Conservation (phyloP, 1,284 basidiomycete species). For the Rhodotorula sp. region DNA sequence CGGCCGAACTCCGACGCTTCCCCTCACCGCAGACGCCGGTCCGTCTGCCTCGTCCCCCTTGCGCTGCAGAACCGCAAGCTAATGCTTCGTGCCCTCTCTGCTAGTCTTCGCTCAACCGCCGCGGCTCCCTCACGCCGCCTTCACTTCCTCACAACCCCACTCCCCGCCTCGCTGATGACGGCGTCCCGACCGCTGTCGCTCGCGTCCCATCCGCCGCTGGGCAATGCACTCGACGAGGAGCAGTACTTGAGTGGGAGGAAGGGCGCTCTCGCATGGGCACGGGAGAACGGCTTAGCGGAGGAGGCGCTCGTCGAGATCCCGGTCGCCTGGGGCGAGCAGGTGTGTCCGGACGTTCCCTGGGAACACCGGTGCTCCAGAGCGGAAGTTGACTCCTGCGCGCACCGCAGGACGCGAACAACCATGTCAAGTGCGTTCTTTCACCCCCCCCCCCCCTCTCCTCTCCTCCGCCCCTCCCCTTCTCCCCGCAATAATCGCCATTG, state of each 20-base stretch:
- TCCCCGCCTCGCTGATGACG: too few species aligned
- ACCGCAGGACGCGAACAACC: constrained; percentile 21
- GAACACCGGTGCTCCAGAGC: background rate
- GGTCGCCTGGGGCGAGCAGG: constrained; percentile 33
- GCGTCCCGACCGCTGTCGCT: background rate
- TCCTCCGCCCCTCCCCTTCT: background rate
- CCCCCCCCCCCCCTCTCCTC: background rate
- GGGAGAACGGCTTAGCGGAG: constrained; percentile 8
- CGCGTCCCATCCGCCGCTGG: background rate
- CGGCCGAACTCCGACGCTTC: background rate
- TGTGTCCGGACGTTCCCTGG: background rate
- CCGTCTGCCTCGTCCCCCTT: background rate
- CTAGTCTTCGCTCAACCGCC: background rate
- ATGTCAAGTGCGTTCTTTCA: constrained; percentile 22
- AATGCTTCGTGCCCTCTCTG: background rate
- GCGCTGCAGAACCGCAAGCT: background rate
- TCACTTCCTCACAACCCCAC: background rate
- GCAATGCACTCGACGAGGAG: constrained; percentile 3
- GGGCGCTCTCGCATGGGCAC: constrained; percentile 2
- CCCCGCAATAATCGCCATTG: too few species aligned
- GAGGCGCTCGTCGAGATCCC: constrained; percentile 18
- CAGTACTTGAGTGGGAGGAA: background rate
- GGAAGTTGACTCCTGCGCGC: background rate
- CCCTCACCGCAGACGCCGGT: background rate
- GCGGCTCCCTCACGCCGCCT: background rate